These are phyloP conservation scores for Sindora glabra DNA, from an alignment of 306 rosid genomes.

Conservation along the genomic window DNA sequence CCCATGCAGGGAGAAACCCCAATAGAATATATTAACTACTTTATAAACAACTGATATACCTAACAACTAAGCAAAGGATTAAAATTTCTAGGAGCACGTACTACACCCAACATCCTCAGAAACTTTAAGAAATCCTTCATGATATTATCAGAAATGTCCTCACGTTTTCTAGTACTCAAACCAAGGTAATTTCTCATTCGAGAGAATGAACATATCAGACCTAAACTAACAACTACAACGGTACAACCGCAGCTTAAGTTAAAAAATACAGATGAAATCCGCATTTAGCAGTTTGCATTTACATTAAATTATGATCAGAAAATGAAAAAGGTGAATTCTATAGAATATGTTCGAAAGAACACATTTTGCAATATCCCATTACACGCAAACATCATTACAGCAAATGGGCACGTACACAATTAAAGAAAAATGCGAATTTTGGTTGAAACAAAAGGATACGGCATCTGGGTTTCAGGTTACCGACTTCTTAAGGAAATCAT, in stretches of 20 bases:
- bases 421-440: neutral
- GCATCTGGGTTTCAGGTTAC: neutral
- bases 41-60: too few species aligned
- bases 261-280: too few species aligned
- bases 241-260: neutral
- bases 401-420: neutral
- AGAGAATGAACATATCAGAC: constrained; percentile 1
- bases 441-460: neutral
- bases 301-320: too few species aligned
- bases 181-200: neutral
- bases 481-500: neutral
- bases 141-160: neutral
- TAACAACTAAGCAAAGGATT: neutral
- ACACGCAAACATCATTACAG: neutral
- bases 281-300: too few species aligned
- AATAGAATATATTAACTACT: neutral
- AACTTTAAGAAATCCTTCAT: neutral
- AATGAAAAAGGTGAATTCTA: neutral
- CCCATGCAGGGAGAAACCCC: neutral
- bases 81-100: neutral
- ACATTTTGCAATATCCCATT: too few species aligned
- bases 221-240: neutral
- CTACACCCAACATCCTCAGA: constrained; percentile 1
- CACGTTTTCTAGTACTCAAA: neutral
- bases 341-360: neutral